Conservation (phyloP, 306 rosid species). For the Cyamopsis tetragonoloba region DNA sequence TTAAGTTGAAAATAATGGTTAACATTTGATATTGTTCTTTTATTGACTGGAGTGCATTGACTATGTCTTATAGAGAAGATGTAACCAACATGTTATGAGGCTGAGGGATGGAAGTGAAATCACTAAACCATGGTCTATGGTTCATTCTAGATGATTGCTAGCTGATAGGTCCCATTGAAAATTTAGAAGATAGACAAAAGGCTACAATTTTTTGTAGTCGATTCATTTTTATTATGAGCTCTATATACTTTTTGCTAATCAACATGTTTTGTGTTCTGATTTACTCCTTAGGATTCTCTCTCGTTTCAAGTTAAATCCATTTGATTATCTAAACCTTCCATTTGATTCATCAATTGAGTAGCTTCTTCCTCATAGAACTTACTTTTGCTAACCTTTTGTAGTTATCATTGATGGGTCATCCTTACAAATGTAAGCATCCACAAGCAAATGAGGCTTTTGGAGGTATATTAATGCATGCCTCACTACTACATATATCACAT, state of each 20-base stretch:
- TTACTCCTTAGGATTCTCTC: constrained; percentile 64
- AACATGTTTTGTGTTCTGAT: background rate
- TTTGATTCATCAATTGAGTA: constrained; percentile 77
- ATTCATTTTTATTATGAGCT: too few species aligned
- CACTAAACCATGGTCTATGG: background rate
- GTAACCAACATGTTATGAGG: background rate
- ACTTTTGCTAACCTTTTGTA: constrained; percentile 30
- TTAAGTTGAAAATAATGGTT: background rate
- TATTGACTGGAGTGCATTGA: background rate
- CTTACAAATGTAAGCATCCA: constrained; percentile 98
- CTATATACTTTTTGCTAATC: constrained; percentile 21
- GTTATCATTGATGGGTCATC: constrained; percentile 93
- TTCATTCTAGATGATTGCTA: background rate
- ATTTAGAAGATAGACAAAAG: background rate
- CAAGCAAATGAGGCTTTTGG: constrained; percentile 96
- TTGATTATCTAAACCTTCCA: constrained; percentile 71
- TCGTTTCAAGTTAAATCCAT: constrained; percentile 91
- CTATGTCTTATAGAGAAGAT: background rate
- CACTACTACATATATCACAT: too few species aligned
- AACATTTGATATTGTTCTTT: background rate
- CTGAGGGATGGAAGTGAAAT: background rate
- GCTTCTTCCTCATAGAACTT: constrained; percentile 20
- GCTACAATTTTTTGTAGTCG: constrained; percentile 2
- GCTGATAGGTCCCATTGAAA: background rate
- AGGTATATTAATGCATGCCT: constrained; percentile 52